These are phyloP conservation scores for Globisporangium lucens DNA, from an alignment of 352 stramenopile species.

Conservation along the genomic window DNA sequence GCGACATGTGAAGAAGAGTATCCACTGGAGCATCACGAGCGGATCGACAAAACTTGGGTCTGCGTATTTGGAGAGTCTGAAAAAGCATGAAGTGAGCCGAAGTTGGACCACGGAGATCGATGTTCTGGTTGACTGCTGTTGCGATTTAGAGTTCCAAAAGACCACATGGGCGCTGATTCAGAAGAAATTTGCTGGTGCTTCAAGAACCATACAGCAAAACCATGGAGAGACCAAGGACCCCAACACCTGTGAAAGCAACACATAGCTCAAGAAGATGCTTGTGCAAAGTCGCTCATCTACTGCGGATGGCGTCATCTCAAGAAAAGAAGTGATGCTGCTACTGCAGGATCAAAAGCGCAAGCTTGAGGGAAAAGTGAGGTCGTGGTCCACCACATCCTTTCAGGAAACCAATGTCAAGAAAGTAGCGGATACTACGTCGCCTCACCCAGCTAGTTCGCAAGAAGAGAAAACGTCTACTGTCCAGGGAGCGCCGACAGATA, in stretches of 20 bases:
- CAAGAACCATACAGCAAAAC: not conserved
- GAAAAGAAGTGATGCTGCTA: slow-evolving; percentile 11
- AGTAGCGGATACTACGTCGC: not conserved
- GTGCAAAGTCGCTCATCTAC: slow-evolving; percentile 1
- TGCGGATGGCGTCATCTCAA: not conserved
- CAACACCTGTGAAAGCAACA: not conserved
- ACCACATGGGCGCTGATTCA: slow-evolving; percentile 26
- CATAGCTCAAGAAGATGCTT: slow-evolving; percentile 8
- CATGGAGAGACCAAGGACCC: not conserved
- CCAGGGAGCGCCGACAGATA: not conserved
- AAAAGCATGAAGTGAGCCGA: slow-evolving; percentile 13
- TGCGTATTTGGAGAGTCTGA: not conserved
- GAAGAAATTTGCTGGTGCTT: slow-evolving; percentile 14
- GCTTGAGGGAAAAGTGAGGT: slow-evolving; percentile 10
- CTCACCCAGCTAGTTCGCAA: not conserved
- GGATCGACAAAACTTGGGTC: slow-evolving; percentile 3
- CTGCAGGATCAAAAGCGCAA: slow-evolving; percentile 14
- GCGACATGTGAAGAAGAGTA: slow-evolving; percentile 17
- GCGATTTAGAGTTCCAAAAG: slow-evolving; percentile 25
- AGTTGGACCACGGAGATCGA: slow-evolving; percentile 16
- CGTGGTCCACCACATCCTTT: not conserved
- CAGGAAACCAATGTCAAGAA: not conserved
- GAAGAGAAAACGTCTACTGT: not conserved
- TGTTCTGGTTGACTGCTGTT: slow-evolving; percentile 25
- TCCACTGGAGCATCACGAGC: slow-evolving; percentile 11